A percentile compares a stretch with the other conserved stretches of the same genome.
Conservation (phyloP, 768 basidiomycete genomes). For the Porphyrellus cyaneotinctus region DNA sequence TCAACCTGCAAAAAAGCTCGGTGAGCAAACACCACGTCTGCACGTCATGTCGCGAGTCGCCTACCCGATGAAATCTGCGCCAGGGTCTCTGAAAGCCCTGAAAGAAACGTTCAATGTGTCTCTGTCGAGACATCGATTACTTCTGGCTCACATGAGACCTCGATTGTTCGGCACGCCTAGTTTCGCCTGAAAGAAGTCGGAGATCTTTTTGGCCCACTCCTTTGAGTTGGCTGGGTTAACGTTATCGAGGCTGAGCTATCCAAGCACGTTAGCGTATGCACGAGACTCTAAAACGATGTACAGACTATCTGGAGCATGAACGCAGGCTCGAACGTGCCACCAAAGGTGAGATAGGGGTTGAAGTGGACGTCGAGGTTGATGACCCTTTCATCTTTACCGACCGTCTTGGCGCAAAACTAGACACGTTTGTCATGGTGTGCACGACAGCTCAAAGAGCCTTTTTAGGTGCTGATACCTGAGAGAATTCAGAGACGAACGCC, state of each 20-base stretch:
- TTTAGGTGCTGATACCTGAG: slow-evolving; percentile 39
- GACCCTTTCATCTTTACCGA: slow-evolving; percentile 52
- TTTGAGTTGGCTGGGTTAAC: slow-evolving; percentile 44
- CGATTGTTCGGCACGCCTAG: slow-evolving; percentile 48
- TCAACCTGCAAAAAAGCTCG: slow-evolving; percentile 2
- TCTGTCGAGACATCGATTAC: not conserved
- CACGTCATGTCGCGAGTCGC: not conserved
- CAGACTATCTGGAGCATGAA: slow-evolving; percentile 57
- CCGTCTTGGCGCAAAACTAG: slow-evolving; percentile 49
- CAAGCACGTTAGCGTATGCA: not conserved
- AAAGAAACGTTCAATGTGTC: not conserved
- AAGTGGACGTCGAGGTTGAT: slow-evolving; percentile 53
- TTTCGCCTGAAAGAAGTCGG: slow-evolving; percentile 50
- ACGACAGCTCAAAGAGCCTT: not conserved
- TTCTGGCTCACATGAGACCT: slow-evolving; percentile 51
- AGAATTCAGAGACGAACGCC: slow-evolving; percentile 46
- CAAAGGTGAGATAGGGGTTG: slow-evolving; percentile 58
- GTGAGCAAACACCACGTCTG: not conserved
- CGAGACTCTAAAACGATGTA: not conserved
- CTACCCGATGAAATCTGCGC: slow-evolving; percentile 24
- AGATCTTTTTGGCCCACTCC: slow-evolving; percentile 52
- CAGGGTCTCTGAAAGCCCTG: slow-evolving; percentile 28
- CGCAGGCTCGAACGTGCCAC: slow-evolving; percentile 62
- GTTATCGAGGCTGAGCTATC: slow-evolving; percentile 56
- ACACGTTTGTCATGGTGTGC: not conserved